Evolutionary conservation across 768 basidiomycete species (phyloP).

Genomic region (Collybiopsis luxurians): DNA sequence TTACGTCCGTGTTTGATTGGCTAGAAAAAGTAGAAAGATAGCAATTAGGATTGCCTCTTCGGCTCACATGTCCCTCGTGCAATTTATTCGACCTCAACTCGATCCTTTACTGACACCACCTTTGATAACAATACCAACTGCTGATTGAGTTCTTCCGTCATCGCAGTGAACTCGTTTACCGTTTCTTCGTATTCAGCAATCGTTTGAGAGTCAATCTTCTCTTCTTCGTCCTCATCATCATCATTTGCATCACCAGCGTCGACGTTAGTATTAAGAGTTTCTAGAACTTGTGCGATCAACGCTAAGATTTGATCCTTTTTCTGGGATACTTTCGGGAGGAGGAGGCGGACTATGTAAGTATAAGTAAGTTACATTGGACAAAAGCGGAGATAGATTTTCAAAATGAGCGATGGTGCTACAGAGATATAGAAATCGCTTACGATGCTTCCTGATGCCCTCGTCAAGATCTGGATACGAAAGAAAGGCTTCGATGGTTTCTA

Average conservation of each 20-base stretch:
- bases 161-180: not conserved
- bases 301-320: not conserved
- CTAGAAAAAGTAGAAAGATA: no score
- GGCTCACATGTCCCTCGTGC: not conserved
- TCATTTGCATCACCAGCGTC: not conserved
- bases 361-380: no score
- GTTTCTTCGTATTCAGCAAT: not conserved
- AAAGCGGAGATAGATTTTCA: not conserved
- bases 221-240: not conserved
- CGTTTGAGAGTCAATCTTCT: not conserved
- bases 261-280: not conserved
- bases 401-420: not conserved
- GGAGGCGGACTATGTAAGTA: not conserved
- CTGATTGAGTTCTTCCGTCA: slow-evolving; percentile 1
- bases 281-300: not conserved
- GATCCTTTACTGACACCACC: not conserved
- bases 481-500: not conserved
- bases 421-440: not conserved
- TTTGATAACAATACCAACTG: not conserved
- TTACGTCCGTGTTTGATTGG: no score
- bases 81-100: not conserved
- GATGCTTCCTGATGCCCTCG: not conserved
- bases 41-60: not conserved
- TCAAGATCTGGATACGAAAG: not conserved
- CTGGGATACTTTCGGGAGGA: not conserved